A percentile compares a stretch with the other conserved stretches of the same genome.
phyloP scores from a whole-genome alignment of 805 yeast species.

The Saccharomycodes ludwigii region DNA sequence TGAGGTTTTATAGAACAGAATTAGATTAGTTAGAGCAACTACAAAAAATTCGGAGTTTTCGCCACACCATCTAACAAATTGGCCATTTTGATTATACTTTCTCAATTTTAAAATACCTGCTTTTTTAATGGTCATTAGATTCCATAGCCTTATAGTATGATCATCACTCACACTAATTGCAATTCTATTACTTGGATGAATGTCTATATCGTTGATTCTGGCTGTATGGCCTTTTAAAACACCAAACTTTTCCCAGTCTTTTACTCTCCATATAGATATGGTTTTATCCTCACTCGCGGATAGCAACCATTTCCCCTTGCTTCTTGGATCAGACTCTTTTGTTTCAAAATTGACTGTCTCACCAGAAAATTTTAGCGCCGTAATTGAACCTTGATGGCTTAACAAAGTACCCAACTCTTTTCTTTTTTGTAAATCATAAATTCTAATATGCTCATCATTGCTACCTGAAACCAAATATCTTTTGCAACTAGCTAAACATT shows the following conservation, averaged over 20 bases:
- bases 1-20: constrained; percentile 53
- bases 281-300: constrained; percentile 88
- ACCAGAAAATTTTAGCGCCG: constrained; percentile 56
- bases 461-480: constrained; percentile 87
- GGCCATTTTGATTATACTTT: constrained; percentile 55
- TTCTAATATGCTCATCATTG: constrained; percentile 89
- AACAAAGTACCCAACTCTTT: constrained; percentile 85
- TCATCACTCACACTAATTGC: constrained; percentile 87
- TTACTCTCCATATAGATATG: constrained; percentile 84
- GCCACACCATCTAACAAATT: constrained; percentile 53
- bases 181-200: constrained; percentile 82
- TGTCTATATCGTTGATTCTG: constrained; percentile 71
- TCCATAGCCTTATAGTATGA: constrained; percentile 80
- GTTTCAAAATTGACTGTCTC: constrained; percentile 14
- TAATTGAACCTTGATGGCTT: constrained; percentile 82
- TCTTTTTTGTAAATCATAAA: constrained; percentile 87
- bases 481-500: constrained; percentile 70
- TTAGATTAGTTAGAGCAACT: constrained; percentile 58
- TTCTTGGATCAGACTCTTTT: constrained; percentile 14
- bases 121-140: constrained; percentile 89
- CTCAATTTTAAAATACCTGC: constrained; percentile 73
- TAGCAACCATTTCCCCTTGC: constrained; percentile 73
- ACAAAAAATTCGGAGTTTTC: constrained; percentile 55
- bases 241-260: constrained; percentile 92
- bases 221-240: constrained; percentile 80